A percentile compares a stretch with the other conserved stretches of the same genome.
Evolutionary conservation across 371 early-diverging fungal genomes (phyloP).

Genomic region (Syncephalastrum racemosum): DNA sequence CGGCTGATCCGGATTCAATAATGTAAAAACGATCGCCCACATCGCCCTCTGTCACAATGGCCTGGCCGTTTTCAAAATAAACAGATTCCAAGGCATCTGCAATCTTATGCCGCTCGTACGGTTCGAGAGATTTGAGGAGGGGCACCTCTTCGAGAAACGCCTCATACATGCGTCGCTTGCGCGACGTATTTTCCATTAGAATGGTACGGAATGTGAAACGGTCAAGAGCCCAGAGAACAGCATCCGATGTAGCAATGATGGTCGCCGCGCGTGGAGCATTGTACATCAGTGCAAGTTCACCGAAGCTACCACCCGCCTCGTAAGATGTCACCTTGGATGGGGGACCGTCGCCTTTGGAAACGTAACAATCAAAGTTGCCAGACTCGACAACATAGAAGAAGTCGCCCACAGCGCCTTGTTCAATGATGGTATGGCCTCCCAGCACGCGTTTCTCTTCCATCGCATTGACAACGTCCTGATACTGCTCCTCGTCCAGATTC

Average conservation of each 20-base stretch:
- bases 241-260: conserved; percentile 62
- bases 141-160: conserved; percentile 70
- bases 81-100: conserved; percentile 76
- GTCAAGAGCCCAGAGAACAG: conserved; percentile 80
- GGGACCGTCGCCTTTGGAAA: conserved; percentile 53
- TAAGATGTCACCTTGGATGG: conserved; percentile 63
- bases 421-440: conserved; percentile 80
- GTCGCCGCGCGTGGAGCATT: conserved; percentile 88
- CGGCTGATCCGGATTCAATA: conserved; percentile 86
- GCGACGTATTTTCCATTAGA: conserved; percentile 70
- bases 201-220: conserved; percentile 77
- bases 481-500: conserved; percentile 94
- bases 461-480: conserved; percentile 92
- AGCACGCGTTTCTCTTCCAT: conserved; percentile 90
- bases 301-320: conserved; percentile 74
- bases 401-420: conserved; percentile 96
- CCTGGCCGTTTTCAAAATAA: conserved; percentile 66
- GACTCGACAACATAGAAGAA: conserved; percentile 97
- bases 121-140: conserved; percentile 63
- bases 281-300: conserved; percentile 89
- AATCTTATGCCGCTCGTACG: conserved; percentile 76
- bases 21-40: conserved; percentile 59
- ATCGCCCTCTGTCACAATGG: conserved; percentile 71
- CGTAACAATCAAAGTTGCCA: conserved; percentile 93
- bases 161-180: conserved; percentile 76